Conservation (phyloP, 106 monocot species). For the Narthecium ossifragum region DNA sequence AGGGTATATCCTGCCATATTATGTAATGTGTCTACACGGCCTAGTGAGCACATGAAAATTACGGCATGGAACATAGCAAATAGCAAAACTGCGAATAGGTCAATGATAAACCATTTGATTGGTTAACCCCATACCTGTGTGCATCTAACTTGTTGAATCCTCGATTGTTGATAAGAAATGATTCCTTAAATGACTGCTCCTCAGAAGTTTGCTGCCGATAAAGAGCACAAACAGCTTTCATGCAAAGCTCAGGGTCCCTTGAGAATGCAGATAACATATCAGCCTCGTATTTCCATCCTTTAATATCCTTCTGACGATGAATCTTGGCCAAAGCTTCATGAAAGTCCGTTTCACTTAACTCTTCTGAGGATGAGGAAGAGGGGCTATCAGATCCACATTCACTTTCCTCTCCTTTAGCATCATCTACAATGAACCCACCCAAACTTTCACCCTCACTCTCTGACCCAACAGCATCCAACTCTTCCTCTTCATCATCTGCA, state of each 20-base stretch:
- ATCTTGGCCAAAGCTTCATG: constrained; percentile 20
- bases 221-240: constrained; percentile 72
- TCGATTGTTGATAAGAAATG: constrained; percentile 19
- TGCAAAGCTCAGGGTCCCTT: constrained; percentile 46
- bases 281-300: constrained; percentile 50
- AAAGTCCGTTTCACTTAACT: constrained; percentile 14
- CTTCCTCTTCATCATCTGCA: constrained; percentile 9
- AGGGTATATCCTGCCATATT: too few relatives aligned
- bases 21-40: too few relatives aligned
- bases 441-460: constrained; percentile 38
- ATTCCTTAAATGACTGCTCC: constrained; percentile 26
- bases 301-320: constrained; percentile 14
- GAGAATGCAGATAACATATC: constrained; percentile 63
- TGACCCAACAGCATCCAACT: constrained; percentile 10
- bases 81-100: background rate
- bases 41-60: too few relatives aligned
- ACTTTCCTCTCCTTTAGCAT: constrained; percentile 7
- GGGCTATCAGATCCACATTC: background rate
- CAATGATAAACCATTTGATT: background rate
- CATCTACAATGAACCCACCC: constrained; percentile 23
- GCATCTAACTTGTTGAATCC: constrained; percentile 44
- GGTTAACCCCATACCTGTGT: constrained; percentile 15
- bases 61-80: background rate
- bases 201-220: constrained; percentile 43
- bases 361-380: background rate